Conservation (phyloP, 371 early-diverging fungal genomes). For the Mucor mucedo region DNA sequence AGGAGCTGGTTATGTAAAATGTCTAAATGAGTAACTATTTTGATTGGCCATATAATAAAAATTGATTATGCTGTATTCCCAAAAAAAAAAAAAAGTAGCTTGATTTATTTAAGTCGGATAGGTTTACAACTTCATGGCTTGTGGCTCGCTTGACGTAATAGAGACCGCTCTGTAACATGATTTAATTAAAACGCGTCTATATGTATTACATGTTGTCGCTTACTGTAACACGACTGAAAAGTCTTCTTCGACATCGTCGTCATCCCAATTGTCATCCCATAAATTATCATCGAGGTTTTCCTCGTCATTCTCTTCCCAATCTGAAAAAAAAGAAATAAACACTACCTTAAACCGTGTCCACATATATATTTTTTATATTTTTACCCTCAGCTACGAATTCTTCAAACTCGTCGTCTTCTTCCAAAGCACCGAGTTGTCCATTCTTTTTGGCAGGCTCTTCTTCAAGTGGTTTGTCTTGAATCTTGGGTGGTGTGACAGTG, state of each 20-base stretch:
- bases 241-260: slow-evolving; percentile 88
- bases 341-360: no score
- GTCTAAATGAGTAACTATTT: no score
- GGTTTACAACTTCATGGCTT: slow-evolving; percentile 1
- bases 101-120: no score
- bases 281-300: slow-evolving; percentile 66
- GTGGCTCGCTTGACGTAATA: background rate
- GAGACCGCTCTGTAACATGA: background rate
- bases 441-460: slow-evolving; percentile 31
- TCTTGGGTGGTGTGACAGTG: background rate
- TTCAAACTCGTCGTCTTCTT: slow-evolving; percentile 93
- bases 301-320: slow-evolving; percentile 83
- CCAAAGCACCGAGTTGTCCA: slow-evolving; percentile 70
- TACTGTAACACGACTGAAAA: slow-evolving; percentile 84
- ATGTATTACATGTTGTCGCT: background rate
- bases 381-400: slow-evolving; percentile 87
- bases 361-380: no score
- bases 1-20: no score
- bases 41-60: no score
- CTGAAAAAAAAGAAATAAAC: slow-evolving; percentile 38
- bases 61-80: no score
- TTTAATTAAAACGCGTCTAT: background rate
- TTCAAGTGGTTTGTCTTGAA: slow-evolving; percentile 9
- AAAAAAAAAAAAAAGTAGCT: no score
- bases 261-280: slow-evolving; percentile 94